phyloP scores from a whole-genome alignment of 2,329 filamentous ascomycete species.

The Hypoxylon sp. region DNA sequence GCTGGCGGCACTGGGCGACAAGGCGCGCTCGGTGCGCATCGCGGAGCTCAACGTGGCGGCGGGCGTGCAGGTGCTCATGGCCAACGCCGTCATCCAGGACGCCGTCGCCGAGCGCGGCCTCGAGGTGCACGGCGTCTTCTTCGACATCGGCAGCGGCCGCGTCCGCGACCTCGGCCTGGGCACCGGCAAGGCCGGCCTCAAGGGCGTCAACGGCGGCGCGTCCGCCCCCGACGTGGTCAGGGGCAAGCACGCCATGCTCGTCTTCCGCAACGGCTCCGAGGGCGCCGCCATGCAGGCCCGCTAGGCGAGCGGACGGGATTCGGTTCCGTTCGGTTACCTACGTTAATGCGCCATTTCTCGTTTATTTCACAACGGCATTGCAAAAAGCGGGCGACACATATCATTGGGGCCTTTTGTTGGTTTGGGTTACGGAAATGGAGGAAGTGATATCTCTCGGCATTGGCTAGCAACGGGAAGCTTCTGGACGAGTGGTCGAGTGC shows the following conservation, averaged over 20 bases:
- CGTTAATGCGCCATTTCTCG: not conserved
- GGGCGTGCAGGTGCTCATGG: conserved; percentile 71
- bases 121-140: conserved; percentile 79
- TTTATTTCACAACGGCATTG: not conserved
- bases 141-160: conserved; percentile 64
- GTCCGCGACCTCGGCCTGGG: conserved; percentile 59
- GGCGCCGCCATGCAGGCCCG: conserved; percentile 40
- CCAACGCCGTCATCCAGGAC: conserved; percentile 73
- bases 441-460: conserved; percentile 8
- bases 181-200: conserved; percentile 39
- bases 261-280: conserved; percentile 53
- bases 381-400: not conserved
- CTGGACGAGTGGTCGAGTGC: conserved; percentile 3
- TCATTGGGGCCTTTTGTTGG: not conserved
- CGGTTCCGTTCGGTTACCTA: not conserved
- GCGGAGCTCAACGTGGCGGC: conserved; percentile 79
- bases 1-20: conserved; percentile 61
- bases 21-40: conserved; percentile 65
- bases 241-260: conserved; percentile 59
- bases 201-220: conserved; percentile 27
- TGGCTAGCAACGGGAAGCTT: not conserved
- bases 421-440: not conserved
- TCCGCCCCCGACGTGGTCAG: conserved; percentile 54
- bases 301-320: conserved; percentile 10
- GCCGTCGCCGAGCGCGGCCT: conserved; percentile 75